phyloP scores from a whole-genome alignment of 2,329 filamentous ascomycete species.

The Stemphylium beticola region DNA sequence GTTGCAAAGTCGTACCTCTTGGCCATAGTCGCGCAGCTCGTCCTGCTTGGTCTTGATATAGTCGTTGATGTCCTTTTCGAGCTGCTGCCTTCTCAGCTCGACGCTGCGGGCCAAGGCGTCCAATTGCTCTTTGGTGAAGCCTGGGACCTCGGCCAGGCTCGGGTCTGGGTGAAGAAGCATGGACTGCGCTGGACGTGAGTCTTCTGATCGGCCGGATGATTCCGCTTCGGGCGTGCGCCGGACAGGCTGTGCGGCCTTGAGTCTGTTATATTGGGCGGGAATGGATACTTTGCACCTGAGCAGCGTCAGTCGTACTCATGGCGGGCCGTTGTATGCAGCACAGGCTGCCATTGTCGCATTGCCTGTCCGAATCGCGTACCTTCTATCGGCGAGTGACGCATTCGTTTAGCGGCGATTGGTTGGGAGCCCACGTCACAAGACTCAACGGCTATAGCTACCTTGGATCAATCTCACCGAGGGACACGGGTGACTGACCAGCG shows the following conservation, averaged over 20 bases:
- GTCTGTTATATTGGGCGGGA: conserved; percentile 1
- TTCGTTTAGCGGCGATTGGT: conserved; percentile 33
- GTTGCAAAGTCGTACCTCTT: conserved; percentile 32
- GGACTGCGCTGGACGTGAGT: conserved; percentile 19
- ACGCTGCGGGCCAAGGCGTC: conserved; percentile 40
- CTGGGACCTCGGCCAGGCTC: conserved; percentile 42
- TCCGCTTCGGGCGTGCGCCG: conserved; percentile 22
- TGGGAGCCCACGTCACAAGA: conserved; percentile 23
- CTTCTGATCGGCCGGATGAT: conserved; percentile 24
- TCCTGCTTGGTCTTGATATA: conserved; percentile 45
- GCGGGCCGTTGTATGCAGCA: conserved; percentile 15
- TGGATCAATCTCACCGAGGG: conserved; percentile 5
- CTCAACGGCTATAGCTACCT: conserved; percentile 7
- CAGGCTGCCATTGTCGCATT: conserved; percentile 16
- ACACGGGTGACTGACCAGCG: not conserved
- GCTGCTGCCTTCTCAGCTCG: conserved; percentile 44
- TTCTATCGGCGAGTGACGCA: conserved; percentile 36
- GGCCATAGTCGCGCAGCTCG: conserved; percentile 40
- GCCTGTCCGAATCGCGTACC: conserved; percentile 26
- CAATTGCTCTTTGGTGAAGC: conserved; percentile 41
- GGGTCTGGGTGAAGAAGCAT: conserved; percentile 41
- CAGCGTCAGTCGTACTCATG: conserved; percentile 26
- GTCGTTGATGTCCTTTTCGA: conserved; percentile 44
- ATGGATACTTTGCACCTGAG: conserved; percentile 14
- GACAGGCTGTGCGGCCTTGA: conserved; percentile 8